Base-by-base conservation (phyloP, 306 rosid genomes). In the Rosa rugosa region DNA sequence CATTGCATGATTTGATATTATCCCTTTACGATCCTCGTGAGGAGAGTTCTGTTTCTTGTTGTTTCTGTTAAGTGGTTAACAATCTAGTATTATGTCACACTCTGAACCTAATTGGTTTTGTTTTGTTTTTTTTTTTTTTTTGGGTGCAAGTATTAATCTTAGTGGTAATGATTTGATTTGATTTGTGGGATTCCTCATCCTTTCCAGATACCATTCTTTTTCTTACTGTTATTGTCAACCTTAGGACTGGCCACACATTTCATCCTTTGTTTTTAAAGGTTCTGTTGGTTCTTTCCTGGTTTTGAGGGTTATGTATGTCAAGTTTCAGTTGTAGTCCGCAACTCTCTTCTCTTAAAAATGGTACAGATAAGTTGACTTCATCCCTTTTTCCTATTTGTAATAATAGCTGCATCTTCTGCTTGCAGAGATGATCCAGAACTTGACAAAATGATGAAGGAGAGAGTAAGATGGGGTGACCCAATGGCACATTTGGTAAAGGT, bases 401-500 rank as follows among this genome's bases (percentile, higher is more conserved):
- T 70, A 69, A 47, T 42, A 77, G 64, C 54, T 69, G 14, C 62
- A 38, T 84, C 56, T 66, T 82, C 47, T 79, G 17, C 50, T 75
- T 81, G 80, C 85, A 95, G 98, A 76, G 97, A 95, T 80, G 97
- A 95, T 87, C 91, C 97, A 1, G 96, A 93, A 64, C 96, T 93
- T 14, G 99, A 95, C 83, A 81, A 83, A 23, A 77, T 89, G 82
- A 6, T 92, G 86, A 95, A 87, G 82, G 98, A 91, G 10, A 84
- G 87, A 77, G 11, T 88, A 70, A 83, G 99, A 84, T 93, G 98
- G 98, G 99, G 98, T 31, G 99, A 95, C 84, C 99, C 96, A 36
- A 92, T 95, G 99, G 95, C 97, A 11, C 91, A 92, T 79, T 81
- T 95, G 81, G 99, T 95, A 14, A 91, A 95, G 97, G 98, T 88